Percentiles rank a stretch among this genome's conserved stretches.
phyloP scores from a whole-genome alignment of 208 protist species.

The Tritrichomonas musculus region DNA sequence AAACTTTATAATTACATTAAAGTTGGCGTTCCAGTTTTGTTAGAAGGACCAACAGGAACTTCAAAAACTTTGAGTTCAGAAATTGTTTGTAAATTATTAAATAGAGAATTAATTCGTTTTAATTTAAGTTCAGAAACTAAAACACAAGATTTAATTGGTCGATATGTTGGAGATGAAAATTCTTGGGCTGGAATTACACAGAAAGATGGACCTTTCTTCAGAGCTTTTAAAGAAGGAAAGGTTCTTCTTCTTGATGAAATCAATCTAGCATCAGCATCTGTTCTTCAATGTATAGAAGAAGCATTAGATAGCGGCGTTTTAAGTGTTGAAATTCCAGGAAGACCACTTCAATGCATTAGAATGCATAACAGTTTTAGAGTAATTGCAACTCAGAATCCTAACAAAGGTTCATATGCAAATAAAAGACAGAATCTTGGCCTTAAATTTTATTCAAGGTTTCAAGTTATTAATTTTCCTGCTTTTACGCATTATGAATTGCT shows the following conservation, averaged over 20 bases:
- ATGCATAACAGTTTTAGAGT: neutral
- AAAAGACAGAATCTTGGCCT: neutral
- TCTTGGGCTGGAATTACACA: neutral
- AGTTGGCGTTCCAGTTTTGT: neutral
- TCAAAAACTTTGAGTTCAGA: neutral
- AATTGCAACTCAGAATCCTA: conserved; percentile 22
- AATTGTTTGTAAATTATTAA: neutral
- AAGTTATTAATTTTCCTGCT: neutral
- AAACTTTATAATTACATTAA: neutral
- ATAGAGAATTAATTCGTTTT: conserved; percentile 26
- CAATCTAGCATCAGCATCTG: conserved; percentile 8
- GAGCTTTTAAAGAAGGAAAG: neutral
- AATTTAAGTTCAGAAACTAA: neutral
- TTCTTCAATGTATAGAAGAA: conserved; percentile 33
- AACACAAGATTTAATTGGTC: neutral
- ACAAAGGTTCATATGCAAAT: neutral
- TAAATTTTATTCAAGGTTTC: neutral
- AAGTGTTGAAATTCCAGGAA: neutral
- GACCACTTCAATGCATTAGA: neutral
- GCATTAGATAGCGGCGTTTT: neutral
- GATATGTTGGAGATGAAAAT: neutral
- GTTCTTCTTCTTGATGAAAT: conserved; percentile 8
- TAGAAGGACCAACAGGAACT: neutral
- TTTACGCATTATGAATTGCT: neutral
- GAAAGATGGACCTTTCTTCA: neutral